Evolutionary conservation across 768 basidiomycete genomes (phyloP), one percentile per base, ranked within the genome.

Genomic region (Lentinula boryana): DNA sequence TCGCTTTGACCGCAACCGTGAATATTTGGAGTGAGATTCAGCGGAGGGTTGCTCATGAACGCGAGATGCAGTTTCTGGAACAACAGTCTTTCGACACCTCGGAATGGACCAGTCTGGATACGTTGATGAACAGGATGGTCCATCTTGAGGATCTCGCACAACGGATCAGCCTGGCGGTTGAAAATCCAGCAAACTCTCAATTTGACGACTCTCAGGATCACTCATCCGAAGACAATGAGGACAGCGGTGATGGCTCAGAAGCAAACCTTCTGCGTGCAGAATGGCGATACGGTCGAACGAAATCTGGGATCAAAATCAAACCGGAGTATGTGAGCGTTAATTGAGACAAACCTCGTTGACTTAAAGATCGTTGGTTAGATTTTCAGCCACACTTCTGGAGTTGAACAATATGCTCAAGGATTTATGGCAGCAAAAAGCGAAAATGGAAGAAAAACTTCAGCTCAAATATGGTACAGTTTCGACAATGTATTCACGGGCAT

Each of bases 1-100:
- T 84, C 10, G 75, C 84, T 2, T 80, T 95, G 43, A 82, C 81
- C 63, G 74, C 76, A 21, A 86, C 89, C 4, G 84, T 92, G 60
- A 74, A 73, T 4, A 71, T 77, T 15, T 93, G 91, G 88, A 63
- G 73, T 8, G 68, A 68, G 16, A 80, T 93, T 56, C 74, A 74
- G 64, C 68, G 71, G 36, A 78, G 82, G 40, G 73, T 90, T 27
- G 68, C 74, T 50, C 72, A 84, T 38, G 91, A 93, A 72, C 82
- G 78, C 61, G 60, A 68, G 18, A 75, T 85, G 73, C 86, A 88
- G 66, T 58, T 56, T 32, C 52, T 62, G 38, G 80, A 80, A 64
- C 64, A 68, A 44, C 53, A 16, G 16, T 55, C 67, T 33, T 70
- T 74, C 43, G 59, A 68, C 31, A 31, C 62, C 0, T 65, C 66